These are phyloP conservation scores for Phytophthora boehmeriae DNA, from an alignment of 352 stramenopile genomes.

Conservation along the genomic window DNA sequence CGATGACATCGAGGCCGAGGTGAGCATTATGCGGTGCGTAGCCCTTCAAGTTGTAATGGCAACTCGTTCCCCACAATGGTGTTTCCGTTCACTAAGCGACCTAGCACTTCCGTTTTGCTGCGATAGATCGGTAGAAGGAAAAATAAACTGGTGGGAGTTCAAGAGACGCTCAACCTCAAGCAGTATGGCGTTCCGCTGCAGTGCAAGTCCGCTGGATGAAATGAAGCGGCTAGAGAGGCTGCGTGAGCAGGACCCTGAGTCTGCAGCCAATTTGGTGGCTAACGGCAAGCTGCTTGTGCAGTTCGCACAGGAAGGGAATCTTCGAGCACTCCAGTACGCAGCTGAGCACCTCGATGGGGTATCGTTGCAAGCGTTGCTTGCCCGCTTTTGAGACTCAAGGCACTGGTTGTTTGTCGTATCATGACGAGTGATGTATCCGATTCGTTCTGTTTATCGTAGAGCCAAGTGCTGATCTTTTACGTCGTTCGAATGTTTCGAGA, in stretches of 20 bases:
- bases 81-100: neutral
- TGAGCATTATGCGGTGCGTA: too few relatives aligned
- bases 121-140: neutral
- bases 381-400: neutral
- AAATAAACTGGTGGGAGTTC: conserved; percentile 9
- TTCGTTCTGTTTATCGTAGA: conserved; percentile 17
- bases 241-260: conserved; percentile 48
- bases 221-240: conserved; percentile 63
- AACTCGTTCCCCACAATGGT: neutral
- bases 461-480: conserved; percentile 67
- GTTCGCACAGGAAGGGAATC: conserved; percentile 46
- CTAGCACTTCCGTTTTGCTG: neutral
- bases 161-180: conserved; percentile 23
- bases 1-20: neutral
- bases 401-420: neutral
- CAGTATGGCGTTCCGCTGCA: conserved; percentile 51
- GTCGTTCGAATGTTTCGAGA: conserved; percentile 70
- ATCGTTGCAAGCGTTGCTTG: neutral
- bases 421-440: too few relatives aligned
- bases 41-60: conserved; percentile 8
- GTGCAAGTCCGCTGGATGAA: conserved; percentile 52
- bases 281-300: conserved; percentile 72
- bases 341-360: conserved; percentile 58
- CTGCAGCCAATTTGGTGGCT: conserved; percentile 56
- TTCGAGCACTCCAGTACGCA: conserved; percentile 56